A percentile compares a stretch with the other conserved stretches of the same genome.
Evolutionary conservation across 148 eudicot species (phyloP).

Genomic region (Cornus suecica): DNA sequence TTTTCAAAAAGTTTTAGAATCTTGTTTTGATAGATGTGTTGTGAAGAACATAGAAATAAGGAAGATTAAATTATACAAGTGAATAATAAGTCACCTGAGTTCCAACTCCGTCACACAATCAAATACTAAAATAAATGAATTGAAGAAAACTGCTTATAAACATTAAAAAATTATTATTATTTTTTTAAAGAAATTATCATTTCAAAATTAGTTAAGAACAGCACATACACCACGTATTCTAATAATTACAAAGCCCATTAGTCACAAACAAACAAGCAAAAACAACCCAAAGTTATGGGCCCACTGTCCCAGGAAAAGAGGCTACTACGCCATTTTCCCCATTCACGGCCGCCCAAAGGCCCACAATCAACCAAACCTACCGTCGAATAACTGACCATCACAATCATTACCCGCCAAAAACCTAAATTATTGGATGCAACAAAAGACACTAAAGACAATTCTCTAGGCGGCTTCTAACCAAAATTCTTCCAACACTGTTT

Average conservation of each 20-base stretch:
- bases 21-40: no score
- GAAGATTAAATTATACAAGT: no score
- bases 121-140: no score
- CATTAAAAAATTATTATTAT: no score
- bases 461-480: neutral
- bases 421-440: neutral
- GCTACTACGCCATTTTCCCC: neutral
- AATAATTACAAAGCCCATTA: conserved; percentile 9
- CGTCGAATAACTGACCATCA: conserved; percentile 12
- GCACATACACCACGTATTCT: conserved; percentile 6
- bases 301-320: neutral
- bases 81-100: neutral
- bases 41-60: no score
- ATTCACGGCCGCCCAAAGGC: neutral
- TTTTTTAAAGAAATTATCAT: neutral
- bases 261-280: neutral
- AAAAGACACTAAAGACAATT: neutral
- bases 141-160: no score
- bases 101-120: neutral
- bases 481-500: neutral
- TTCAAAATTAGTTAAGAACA: neutral
- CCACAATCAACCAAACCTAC: conserved; percentile 7
- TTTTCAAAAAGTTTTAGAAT: no score
- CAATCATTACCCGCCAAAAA: neutral
- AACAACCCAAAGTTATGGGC: neutral